These are phyloP conservation scores for Boletus pseudo-olivaceus DNA, from an alignment of 768 basidiomycete genomes.

Conservation along the genomic window DNA sequence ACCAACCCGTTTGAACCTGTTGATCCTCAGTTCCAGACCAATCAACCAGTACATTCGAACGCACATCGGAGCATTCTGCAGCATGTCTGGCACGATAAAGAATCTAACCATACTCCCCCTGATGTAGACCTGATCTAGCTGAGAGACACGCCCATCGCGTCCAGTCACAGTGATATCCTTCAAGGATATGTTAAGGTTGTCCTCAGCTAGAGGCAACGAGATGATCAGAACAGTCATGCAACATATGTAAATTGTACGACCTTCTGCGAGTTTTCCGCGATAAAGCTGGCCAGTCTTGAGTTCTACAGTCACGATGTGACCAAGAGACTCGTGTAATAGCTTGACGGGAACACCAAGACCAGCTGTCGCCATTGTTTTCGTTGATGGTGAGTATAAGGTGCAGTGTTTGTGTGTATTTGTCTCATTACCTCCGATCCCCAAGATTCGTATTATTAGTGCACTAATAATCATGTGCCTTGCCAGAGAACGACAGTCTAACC, in stretches of 20 bases:
- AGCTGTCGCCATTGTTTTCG: conserved; percentile 39
- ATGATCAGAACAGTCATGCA: conserved; percentile 17
- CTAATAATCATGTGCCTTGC: background rate
- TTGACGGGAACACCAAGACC: conserved; percentile 94
- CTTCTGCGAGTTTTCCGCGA: conserved; percentile 95
- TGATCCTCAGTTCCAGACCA: conserved; percentile 8
- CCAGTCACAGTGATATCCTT: conserved; percentile 97
- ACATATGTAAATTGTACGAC: conserved; percentile 33
- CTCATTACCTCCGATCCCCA: background rate
- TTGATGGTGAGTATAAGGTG: conserved; percentile 8
- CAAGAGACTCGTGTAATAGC: conserved; percentile 92
- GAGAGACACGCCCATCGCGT: conserved; percentile 96
- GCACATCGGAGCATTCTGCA: conserved; percentile 98
- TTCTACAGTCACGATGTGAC: conserved; percentile 97
- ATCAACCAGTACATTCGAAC: conserved; percentile 28
- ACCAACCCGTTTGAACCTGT: conserved; percentile 97
- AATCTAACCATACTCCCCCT: conserved; percentile 97
- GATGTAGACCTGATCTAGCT: conserved; percentile 98
- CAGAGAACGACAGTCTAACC: background rate
- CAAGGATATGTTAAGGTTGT: conserved; percentile 94
- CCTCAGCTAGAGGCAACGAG: conserved; percentile 70
- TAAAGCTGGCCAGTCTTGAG: conserved; percentile 97
- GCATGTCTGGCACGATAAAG: conserved; percentile 99
- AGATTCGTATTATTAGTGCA: background rate
- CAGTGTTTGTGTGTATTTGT: conserved; percentile 16